These are phyloP conservation scores for Fusarium sp. DNA, from an alignment of 2,329 filamentous ascomycete genomes.

Conservation along the genomic window DNA sequence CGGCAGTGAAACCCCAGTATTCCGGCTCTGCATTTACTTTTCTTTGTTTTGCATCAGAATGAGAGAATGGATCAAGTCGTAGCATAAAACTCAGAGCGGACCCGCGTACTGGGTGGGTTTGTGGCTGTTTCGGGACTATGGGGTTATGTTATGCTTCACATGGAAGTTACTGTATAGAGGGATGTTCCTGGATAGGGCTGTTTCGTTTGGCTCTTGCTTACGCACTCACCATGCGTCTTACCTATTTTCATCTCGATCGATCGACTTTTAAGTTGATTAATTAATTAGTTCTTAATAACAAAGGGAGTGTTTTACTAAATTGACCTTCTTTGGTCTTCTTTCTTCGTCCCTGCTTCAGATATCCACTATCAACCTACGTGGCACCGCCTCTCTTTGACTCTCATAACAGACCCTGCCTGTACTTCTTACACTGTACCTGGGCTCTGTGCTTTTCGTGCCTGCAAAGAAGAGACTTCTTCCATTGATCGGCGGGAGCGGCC, in stretches of 20 bases:
- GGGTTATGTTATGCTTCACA: conserved; percentile 31
- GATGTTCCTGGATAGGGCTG: conserved; percentile 6
- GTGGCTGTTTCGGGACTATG: conserved; percentile 39
- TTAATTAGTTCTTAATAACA: not conserved
- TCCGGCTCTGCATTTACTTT: conserved; percentile 11
- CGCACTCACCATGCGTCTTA: conserved; percentile 3
- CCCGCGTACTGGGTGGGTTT: not conserved
- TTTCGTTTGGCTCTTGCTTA: conserved; percentile 11
- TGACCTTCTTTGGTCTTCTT: not conserved
- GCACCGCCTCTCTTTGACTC: conserved; percentile 8
- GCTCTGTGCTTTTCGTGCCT: conserved; percentile 11
- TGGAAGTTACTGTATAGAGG: not conserved
- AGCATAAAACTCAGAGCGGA: conserved; percentile 7
- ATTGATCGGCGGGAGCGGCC: conserved; percentile 34
- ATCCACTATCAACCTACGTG: conserved; percentile 20
- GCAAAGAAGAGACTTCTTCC: conserved; percentile 17
- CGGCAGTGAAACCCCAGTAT: conserved; percentile 38
- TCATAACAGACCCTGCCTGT: conserved; percentile 22
- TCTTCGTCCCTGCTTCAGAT: conserved; percentile 8
- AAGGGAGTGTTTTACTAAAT: not conserved
- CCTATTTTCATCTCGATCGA: conserved; percentile 23
- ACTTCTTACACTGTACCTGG: not conserved
- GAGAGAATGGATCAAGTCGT: conserved; percentile 15
- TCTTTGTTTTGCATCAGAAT: conserved; percentile 23
- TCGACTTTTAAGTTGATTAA: not conserved